A percentile compares a stretch with the other conserved stretches of the same genome.
Conservation (phyloP, 495 filamentous ascomycete genomes). For the Xylaria cubensis region DNA sequence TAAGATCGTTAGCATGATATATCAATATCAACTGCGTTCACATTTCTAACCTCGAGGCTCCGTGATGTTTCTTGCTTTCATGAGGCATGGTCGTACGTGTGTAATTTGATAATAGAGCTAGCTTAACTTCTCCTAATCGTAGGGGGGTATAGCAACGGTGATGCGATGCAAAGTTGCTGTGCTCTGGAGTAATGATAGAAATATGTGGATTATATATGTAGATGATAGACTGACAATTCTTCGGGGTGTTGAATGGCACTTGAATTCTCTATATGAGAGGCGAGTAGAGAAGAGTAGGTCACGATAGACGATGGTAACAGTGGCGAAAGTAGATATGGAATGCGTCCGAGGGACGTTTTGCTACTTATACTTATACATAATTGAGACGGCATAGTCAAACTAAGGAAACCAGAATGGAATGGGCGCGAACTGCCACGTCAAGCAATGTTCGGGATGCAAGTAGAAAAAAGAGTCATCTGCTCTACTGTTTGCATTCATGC, state of each 20-base stretch:
- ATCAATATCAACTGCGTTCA: not conserved
- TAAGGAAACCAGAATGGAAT: not conserved
- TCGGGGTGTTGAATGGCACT: not conserved
- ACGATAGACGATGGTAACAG: not conserved
- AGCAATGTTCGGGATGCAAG: constrained; percentile 16
- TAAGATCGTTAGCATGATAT: constrained; percentile 2
- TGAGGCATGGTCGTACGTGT: constrained; percentile 1
- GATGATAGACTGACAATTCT: not conserved
- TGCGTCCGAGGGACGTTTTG: not conserved
- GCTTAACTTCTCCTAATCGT: not conserved
- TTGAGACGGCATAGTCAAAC: not conserved
- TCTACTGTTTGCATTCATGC: constrained; percentile 7
- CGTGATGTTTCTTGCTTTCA: not conserved
- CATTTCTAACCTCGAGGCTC: constrained; percentile 8
- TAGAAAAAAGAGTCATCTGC: constrained; percentile 27
- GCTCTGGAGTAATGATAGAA: not conserved
- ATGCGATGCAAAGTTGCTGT: not conserved
- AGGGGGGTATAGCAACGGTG: not conserved
- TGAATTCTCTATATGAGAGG: not conserved
- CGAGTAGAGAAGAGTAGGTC: not conserved
- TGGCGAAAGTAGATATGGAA: not conserved
- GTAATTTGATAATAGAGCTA: not conserved
- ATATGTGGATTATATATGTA: not conserved
- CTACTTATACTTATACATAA: constrained; percentile 7
- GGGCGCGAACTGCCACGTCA: constrained; percentile 20